These are phyloP conservation scores for Cryptosporidium xiaoi DNA, from an alignment of 169 alveolate species.

Conservation along the genomic window DNA sequence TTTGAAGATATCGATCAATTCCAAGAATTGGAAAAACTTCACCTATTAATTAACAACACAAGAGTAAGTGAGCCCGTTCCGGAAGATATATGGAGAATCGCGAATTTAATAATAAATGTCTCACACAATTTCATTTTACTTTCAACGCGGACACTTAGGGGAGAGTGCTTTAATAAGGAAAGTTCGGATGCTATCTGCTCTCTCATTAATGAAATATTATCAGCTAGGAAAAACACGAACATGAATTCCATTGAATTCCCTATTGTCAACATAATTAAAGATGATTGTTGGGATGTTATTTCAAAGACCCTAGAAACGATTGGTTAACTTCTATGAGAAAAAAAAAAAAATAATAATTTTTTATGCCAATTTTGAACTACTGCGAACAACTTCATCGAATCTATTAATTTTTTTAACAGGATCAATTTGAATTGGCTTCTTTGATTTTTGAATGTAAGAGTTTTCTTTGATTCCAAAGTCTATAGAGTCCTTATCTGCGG, in stretches of 20 bases:
- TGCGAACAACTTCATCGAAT: constrained; percentile 35
- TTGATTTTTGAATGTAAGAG: neutral
- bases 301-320: neutral
- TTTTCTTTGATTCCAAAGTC: neutral
- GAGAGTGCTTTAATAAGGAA: neutral
- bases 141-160: neutral
- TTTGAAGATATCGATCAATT: neutral
- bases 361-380: neutral
- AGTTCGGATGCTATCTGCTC: constrained; percentile 1
- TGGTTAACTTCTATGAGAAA: neutral
- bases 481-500: neutral
- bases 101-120: neutral
- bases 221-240: neutral
- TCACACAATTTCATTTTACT: constrained; percentile 5
- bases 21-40: neutral
- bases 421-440: neutral
- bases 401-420: constrained; percentile 3
- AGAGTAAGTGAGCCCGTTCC: neutral
- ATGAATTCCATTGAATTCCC: neutral
- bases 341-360: neutral
- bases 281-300: constrained; percentile 56
- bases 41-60: neutral
- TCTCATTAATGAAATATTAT: neutral
- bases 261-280: constrained; percentile 4
- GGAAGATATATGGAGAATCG: neutral